Percentiles rank a stretch among this genome's conserved stretches.
Evolutionary conservation across 164 flowering plant genomes (phyloP).

Genomic region (Hamamelis virginiana): DNA sequence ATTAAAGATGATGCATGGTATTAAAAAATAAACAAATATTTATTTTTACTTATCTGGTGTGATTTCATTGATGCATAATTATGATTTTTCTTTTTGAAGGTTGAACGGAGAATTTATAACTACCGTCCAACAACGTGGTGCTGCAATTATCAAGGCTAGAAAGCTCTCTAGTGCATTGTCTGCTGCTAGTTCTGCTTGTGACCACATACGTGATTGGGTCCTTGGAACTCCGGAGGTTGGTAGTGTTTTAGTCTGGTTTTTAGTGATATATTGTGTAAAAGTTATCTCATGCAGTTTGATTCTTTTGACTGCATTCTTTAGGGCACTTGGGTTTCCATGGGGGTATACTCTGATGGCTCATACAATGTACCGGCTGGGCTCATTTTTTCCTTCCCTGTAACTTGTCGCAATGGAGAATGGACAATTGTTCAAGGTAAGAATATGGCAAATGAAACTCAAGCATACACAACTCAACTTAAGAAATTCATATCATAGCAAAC

Average conservation of each 20-base stretch:
- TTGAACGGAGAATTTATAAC: slow-evolving; percentile 82
- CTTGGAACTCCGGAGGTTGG: slow-evolving; percentile 97
- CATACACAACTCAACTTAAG: no score
- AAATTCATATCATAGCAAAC: no score
- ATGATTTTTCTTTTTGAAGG: slow-evolving; percentile 38
- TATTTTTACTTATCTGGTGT: not conserved
- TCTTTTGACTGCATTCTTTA: slow-evolving; percentile 18
- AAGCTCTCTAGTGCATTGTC: slow-evolving; percentile 99
- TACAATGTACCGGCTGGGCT: slow-evolving; percentile 94
- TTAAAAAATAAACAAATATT: not conserved
- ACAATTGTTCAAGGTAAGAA: slow-evolving; percentile 79
- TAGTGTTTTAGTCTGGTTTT: slow-evolving; percentile 3
- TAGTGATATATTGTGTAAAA: not conserved
- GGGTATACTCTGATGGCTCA: slow-evolving; percentile 98
- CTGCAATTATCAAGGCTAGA: slow-evolving; percentile 96
- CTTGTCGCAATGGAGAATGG: slow-evolving; percentile 90
- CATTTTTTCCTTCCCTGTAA: slow-evolving; percentile 96
- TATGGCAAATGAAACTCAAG: not conserved
- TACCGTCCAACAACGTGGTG: slow-evolving; percentile 98
- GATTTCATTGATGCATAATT: not conserved
- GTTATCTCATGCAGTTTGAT: not conserved
- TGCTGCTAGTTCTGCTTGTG: slow-evolving; percentile 99
- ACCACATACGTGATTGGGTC: slow-evolving; percentile 98
- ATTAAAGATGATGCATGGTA: slow-evolving; percentile 93
- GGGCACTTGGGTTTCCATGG: slow-evolving; percentile 99